Evolutionary conservation across 495 filamentous ascomycete genomes (phyloP), one percentile per base, ranked within the genome.

Genomic region (Apiosordaria backusii): DNA sequence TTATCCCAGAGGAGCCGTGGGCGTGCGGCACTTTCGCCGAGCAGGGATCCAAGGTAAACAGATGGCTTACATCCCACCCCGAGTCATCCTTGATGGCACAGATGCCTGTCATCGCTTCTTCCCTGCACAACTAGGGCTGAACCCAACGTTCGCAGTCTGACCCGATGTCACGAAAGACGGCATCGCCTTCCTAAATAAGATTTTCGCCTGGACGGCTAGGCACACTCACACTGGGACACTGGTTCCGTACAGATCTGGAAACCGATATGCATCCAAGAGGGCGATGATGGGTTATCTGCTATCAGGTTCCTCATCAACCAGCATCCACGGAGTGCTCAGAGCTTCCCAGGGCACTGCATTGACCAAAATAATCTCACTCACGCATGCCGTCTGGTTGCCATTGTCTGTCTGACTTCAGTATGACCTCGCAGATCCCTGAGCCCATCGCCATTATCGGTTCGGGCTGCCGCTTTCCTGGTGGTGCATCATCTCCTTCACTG

Each of bases 381-480:
- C 35, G 10, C 35, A 45, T 45, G 35, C 35, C 35, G 10, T 15
- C 35, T 45, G 16, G 35, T 13, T 9, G 35, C 9, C 35, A n/a
- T n/a, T n/a, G n/a, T 1, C 5, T 45, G 35, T 15, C 9, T 45
- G 35, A 10, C 9, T 45, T 45, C 35, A 45, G 35, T 45, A 45
- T 45, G 35, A 13, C 35, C 16, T 45, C 35, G 19, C 64, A 26
- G 29, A 26, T 13, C n/a, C n/a, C 45, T 23, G 72, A 74, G 65
- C 72, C 72, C 23, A 70, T 74, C 3, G 72, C 72, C 61, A 67
- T 74, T n/a, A 61, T 74, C 13, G 72, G 72, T 50, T 63, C 40
- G 4, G 68, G 57, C 10, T 72, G 70, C 40, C 68, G 70, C 9
- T 69, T 74, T n/a, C 72, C 72, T 16, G 72, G 72, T 5, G 64